Conservation (phyloP, 2,329 filamentous ascomycete species). For the Rhexocercosporidium sp. region DNA sequence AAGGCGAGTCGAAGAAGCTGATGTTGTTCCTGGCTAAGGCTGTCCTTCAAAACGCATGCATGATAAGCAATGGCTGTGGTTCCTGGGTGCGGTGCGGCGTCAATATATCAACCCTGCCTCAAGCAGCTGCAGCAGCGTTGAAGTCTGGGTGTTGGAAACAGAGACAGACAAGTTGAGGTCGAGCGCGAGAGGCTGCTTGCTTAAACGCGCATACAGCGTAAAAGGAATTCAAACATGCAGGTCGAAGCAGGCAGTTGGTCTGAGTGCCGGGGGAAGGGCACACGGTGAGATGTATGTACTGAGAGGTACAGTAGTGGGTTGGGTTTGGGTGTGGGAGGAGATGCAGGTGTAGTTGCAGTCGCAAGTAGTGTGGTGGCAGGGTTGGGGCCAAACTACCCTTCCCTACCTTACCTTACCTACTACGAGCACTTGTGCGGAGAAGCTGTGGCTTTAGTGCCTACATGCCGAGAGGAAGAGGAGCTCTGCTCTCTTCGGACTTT, state of each 20-base stretch:
- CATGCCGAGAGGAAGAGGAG: conserved; percentile 35
- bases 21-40: conserved; percentile 43
- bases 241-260: conserved; percentile 19
- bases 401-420: too few species aligned
- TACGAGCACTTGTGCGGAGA: conserved; percentile 40
- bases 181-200: conserved; percentile 33
- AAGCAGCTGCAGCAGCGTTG: conserved; percentile 38
- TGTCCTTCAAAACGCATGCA: conserved; percentile 44
- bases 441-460: conserved; percentile 36
- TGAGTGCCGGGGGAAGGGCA: conserved; percentile 28
- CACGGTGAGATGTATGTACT: conserved; percentile 22
- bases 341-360: conserved; percentile 21
- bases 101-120: conserved; percentile 39
- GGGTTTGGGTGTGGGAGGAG: not conserved
- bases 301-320: conserved; percentile 10
- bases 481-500: conserved; percentile 6
- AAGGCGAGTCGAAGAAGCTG: conserved; percentile 34
- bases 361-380: conserved; percentile 8
- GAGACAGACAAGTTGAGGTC: conserved; percentile 30
- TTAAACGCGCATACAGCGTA: conserved; percentile 38
- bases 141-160: conserved; percentile 23
- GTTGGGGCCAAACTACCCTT: not conserved
- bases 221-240: conserved; percentile 36
- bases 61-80: conserved; percentile 42
- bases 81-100: conserved; percentile 36